These are phyloP conservation scores for Davidsoniella australis DNA, from an alignment of 2,329 filamentous ascomycete species.

Conservation along the genomic window DNA sequence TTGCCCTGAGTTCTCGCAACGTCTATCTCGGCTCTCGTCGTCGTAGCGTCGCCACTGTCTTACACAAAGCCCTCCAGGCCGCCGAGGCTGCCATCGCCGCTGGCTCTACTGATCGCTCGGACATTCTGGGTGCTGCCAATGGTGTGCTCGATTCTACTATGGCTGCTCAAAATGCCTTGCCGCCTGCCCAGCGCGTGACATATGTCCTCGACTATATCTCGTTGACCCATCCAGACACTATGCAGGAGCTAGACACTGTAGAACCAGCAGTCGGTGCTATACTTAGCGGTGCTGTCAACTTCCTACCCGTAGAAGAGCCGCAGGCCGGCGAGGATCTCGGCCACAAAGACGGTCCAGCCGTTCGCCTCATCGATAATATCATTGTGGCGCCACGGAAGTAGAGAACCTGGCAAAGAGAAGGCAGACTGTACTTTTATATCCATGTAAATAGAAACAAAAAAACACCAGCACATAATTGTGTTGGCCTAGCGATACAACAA, in stretches of 20 bases:
- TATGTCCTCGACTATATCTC: conserved; percentile 90
- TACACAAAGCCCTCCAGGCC: conserved; percentile 50
- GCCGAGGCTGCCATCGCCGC: conserved; percentile 44
- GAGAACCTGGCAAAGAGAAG: background rate
- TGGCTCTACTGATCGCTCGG: conserved; percentile 33
- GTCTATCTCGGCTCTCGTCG: conserved; percentile 73
- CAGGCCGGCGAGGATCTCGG: conserved; percentile 59
- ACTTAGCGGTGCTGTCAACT: conserved; percentile 78
- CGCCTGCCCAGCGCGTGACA: conserved; percentile 41
- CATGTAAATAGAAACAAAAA: background rate
- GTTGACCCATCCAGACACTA: conserved; percentile 65
- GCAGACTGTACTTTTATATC: background rate
- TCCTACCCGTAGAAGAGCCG: conserved; percentile 61
- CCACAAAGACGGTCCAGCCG: conserved; percentile 51
- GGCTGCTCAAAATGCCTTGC: conserved; percentile 43
- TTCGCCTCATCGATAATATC: conserved; percentile 89
- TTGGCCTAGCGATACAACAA: background rate
- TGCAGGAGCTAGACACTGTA: conserved; percentile 60
- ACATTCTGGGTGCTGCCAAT: conserved; percentile 57
- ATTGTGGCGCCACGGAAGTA: conserved; percentile 36
- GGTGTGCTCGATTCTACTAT: conserved; percentile 37
- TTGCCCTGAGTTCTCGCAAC: conserved; percentile 86
- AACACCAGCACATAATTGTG: background rate
- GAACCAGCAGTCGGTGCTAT: conserved; percentile 60
- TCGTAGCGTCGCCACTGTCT: conserved; percentile 52